Evolutionary conservation across 169 alveolate species (phyloP), one percentile per base, ranked within the genome.

Genomic region (Babesia bovis): DNA sequence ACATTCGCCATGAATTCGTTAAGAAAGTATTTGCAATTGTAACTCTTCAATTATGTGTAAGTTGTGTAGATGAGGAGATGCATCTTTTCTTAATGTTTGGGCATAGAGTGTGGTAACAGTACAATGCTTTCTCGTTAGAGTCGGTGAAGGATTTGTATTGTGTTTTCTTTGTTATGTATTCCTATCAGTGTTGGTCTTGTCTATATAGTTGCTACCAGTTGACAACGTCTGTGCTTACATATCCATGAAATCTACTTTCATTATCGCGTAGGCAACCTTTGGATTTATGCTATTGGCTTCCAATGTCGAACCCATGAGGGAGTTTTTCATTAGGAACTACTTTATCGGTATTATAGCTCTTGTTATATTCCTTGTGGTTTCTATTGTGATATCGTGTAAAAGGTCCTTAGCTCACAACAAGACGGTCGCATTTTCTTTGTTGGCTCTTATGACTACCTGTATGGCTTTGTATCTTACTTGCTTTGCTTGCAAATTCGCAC

Each of bases 1-100:
- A 87, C 49, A 63, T 90, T n/a, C 67, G 94, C 40, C 94, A 92
- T 75, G 95, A 85, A 28, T 92, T 92, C 66, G 85, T 92, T 30
- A 87, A 74, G 52, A 90, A 92, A 61, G 96, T 92, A 17, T 92
- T 90, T 65, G 57, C 85, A 38, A 83, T 92, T n/a, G 82, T 92
- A 19, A 74, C 90, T 21, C 57, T 88, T 13, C 92, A 90, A 44
- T 69, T 92, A 9, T 41, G 85, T 15, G 83, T 92, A 28, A 90
- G 94, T 36, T 82, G 66, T 76, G n/a, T n/a, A n/a, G n/a, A n/a
- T n/a, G n/a, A n/a, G n/a, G n/a, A n/a, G n/a, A n/a, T n/a, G n/a
- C n/a, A 79, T 85, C 26, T 57, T 63, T 72, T 66, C 83, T 10
- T 35, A 44, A 9, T 73, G 74, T 23, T 68, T 83, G n/a, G 61